A percentile compares a stretch with the other conserved stretches of the same genome.
Conservation (phyloP, 2,329 filamentous ascomycete species). For the Cryoendolithus antarcticus region DNA sequence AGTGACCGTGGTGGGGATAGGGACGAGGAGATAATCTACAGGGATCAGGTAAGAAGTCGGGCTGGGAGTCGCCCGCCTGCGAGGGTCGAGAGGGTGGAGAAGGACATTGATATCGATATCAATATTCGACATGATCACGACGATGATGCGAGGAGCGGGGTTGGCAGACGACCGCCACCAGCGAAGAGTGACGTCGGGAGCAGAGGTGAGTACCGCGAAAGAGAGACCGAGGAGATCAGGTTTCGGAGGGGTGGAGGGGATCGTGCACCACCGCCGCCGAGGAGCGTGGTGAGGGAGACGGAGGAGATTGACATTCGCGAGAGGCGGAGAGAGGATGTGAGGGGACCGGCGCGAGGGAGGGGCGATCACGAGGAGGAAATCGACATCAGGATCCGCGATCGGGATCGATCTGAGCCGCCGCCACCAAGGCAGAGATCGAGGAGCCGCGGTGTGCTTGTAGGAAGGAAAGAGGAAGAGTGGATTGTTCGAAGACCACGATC, state of each 20-base stretch:
- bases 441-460: slow-evolving; percentile 24
- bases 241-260: slow-evolving; percentile 30
- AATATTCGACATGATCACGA: slow-evolving; percentile 6
- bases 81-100: slow-evolving; percentile 11
- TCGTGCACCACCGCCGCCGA: slow-evolving; percentile 8
- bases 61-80: slow-evolving; percentile 19
- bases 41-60: slow-evolving; percentile 16
- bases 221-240: slow-evolving; percentile 34
- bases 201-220: slow-evolving; percentile 15
- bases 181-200: slow-evolving; percentile 17
- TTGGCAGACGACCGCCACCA: slow-evolving; percentile 20
- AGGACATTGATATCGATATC: slow-evolving; percentile 17
- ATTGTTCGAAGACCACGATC: slow-evolving; percentile 25
- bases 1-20: slow-evolving; percentile 16
- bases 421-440: slow-evolving; percentile 18
- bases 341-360: too few relatives aligned
- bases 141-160: neutral
- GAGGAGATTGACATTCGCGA: slow-evolving; percentile 14
- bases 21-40: slow-evolving; percentile 28
- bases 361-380: slow-evolving; percentile 16
- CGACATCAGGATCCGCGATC: slow-evolving; percentile 17
- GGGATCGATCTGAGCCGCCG: slow-evolving; percentile 10
- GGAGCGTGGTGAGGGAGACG: too few relatives aligned
- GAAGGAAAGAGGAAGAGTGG: slow-evolving; percentile 24
- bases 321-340: slow-evolving; percentile 1